Conservation (phyloP, 2,329 filamentous ascomycete species). For the Verticillium longisporum region DNA sequence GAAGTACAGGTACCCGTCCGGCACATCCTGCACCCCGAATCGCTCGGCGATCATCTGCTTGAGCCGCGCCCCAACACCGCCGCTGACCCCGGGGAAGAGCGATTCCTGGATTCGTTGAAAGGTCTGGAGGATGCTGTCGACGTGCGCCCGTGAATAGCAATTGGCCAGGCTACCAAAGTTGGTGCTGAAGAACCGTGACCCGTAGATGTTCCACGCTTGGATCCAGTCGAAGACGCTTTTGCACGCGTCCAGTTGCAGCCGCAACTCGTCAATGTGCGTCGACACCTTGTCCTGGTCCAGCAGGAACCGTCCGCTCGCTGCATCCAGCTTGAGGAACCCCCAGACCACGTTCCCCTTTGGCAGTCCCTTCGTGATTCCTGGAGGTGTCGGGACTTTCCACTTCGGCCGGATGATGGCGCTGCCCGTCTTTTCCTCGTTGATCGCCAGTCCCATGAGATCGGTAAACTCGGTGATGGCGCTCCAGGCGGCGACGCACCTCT, state of each 20-base stretch:
- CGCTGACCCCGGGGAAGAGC: constrained; percentile 32
- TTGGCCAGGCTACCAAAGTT: constrained; percentile 50
- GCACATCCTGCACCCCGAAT: constrained; percentile 33
- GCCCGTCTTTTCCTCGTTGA: constrained; percentile 53
- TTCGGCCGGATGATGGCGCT: constrained; percentile 29
- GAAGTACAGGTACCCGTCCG: constrained; percentile 33
- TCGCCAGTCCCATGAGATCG: constrained; percentile 41
- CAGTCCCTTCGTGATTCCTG: constrained; percentile 19
- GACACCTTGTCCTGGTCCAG: constrained; percentile 50
- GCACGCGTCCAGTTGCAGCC: constrained; percentile 44
- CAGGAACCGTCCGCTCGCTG: constrained; percentile 38
- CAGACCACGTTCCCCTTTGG: constrained; percentile 48
- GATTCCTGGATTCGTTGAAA: constrained; percentile 43
- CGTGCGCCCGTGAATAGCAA: constrained; percentile 47
- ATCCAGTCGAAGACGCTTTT: constrained; percentile 51
- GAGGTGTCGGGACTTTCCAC: constrained; percentile 10
- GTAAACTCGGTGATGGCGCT: constrained; percentile 42
- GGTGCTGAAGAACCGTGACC: constrained; percentile 47
- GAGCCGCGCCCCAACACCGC: constrained; percentile 31
- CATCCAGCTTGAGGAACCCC: constrained; percentile 51
- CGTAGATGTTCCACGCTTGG: constrained; percentile 54
- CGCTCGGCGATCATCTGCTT: constrained; percentile 39
- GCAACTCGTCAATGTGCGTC: constrained; percentile 48
- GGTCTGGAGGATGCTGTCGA: constrained; percentile 46
- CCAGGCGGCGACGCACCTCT: constrained; percentile 44